Base-by-base conservation (phyloP, 73 alveolate genomes). In the Tetrahymena elliotti region DNA sequence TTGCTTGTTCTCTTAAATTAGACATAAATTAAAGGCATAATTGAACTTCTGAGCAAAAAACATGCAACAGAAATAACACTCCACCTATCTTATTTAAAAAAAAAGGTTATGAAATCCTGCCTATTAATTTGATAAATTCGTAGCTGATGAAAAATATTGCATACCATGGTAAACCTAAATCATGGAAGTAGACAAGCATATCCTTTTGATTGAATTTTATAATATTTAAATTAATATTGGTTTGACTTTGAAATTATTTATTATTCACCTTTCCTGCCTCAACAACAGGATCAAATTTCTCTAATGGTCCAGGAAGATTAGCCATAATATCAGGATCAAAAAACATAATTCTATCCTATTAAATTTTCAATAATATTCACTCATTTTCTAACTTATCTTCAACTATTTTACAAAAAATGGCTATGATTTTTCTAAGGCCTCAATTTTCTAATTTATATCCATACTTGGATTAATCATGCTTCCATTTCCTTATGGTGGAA, bases 291-390 rank as follows among this genome's bases (percentile, higher is more conserved):
- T 94, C 96, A 88, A 94, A 94, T 22, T 33, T 53, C 33, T 88
- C n/a, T 52, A 94, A 52, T 11, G 95, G 95, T 6, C 96, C 95
- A 22, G 96, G 96, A n/a, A 94, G 93, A 34, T 94, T 47, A 24
- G 96, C 96, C 96, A 94, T 94, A 31, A 94, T 53, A 94, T 94
- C 96, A 47, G 96, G 96, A 88, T 94, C 96, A 35, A 94, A 94
- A 94, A 94, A 94, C 93, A 94, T 88, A n/a, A 94, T 52, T 88
- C 96, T 84, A 88, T 94, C 96, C 93, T 84, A 16, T 36, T 3
- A n/a, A n/a, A 27, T 27, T 27, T 4, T 13, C 0, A 7, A 84
- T 37, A 6, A 68, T 18, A 27, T 27, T 3, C 36, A 3, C 10
- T 2, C 6, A 18, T 3, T 22, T 68, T n/a, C 27, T 68, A n/a